Base-by-base conservation (phyloP, 352 stramenopile species). In the Pythium aphanidermatum region DNA sequence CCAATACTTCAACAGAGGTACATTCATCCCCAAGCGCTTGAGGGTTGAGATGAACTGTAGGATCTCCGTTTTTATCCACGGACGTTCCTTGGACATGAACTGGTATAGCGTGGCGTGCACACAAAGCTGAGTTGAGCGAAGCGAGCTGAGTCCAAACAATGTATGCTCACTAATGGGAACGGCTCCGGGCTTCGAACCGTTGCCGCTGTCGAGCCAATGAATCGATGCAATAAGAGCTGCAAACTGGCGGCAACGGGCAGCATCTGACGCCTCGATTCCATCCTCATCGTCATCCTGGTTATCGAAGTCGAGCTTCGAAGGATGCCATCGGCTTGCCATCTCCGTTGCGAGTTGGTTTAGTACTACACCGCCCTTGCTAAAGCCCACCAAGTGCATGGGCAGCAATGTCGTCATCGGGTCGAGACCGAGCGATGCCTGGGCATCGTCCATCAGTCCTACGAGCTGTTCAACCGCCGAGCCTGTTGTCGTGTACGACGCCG, bases 271-370 rank as follows among this genome's bases (percentile, higher is more conserved):
- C 19, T 13, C 7, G 3, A 29, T 17, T 8, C 5, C 39, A 19
- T 40, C 20, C 10, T 48, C 12, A 20, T 63, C 60, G 7, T 14
- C 27, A 20, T 56, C 29, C 14, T 58, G 50, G 30, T 55, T 54
- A 23, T 45, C n/a, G n/a, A n/a, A n/a, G n/a, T 34, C 55, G 14
- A 39, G 12, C 12, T 14, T 7, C 26, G 25, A 16, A 21, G 44
- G 38, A 26, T 36, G 31, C 51, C 43, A 60, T 8, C 37, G 51
- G 12, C 29, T 35, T 17, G 70, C 71, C 5, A 84, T 54, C 37
- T 87, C 75, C 4, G 75, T 80, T 28, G 79, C 63, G n/a, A 87
- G 52, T 44, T 87, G 75, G 38, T 85, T 87, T 16, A 87, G 47
- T 21, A 87, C 75, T 21, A 75, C 59, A 14, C 68, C 72, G 4